phyloP scores from a whole-genome alignment of 2,329 filamentous ascomycete species.

The Mycocentrospora acerina region DNA sequence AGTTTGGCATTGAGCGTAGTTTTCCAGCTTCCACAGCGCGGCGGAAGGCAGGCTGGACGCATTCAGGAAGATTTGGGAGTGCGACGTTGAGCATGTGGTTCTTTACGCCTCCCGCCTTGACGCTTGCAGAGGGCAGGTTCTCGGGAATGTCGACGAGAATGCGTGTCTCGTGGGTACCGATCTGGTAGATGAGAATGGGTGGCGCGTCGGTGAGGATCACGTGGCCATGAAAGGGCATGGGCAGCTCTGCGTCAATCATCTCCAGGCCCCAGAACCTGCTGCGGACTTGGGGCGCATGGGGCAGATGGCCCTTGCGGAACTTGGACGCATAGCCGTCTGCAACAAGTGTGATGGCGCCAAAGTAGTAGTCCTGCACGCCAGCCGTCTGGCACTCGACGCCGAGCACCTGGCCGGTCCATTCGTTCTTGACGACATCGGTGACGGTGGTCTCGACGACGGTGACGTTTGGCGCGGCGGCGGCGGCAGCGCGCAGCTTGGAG shows the following conservation, averaged over 20 bases:
- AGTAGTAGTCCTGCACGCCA: constrained; percentile 70
- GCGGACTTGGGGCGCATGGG: constrained; percentile 66
- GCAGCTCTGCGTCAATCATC: constrained; percentile 81
- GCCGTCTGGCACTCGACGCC: constrained; percentile 78
- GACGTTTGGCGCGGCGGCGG: constrained; percentile 75
- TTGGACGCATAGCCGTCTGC: constrained; percentile 92
- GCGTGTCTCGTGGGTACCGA: constrained; percentile 90
- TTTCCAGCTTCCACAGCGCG: constrained; percentile 74
- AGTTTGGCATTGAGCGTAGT: constrained; percentile 93
- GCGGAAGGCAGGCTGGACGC: constrained; percentile 71
- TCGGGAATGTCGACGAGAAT: constrained; percentile 86
- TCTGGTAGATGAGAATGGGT: constrained; percentile 93
- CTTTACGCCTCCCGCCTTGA: constrained; percentile 78
- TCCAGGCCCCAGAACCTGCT: constrained; percentile 95
- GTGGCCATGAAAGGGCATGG: constrained; percentile 75
- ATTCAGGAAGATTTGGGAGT: constrained; percentile 72
- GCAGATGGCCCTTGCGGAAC: constrained; percentile 80
- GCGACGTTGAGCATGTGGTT: constrained; percentile 79
- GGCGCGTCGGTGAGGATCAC: constrained; percentile 78
- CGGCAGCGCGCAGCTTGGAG: constrained; percentile 73
- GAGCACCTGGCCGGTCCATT: constrained; percentile 69
- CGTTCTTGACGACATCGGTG: constrained; percentile 70
- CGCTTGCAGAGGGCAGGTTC: constrained; percentile 70
- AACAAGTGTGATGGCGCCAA: constrained; percentile 82
- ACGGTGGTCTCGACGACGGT: constrained; percentile 90